These are phyloP conservation scores for Scedosporium aurantiacum DNA, from an alignment of 2,329 filamentous ascomycete species.

Conservation along the genomic window DNA sequence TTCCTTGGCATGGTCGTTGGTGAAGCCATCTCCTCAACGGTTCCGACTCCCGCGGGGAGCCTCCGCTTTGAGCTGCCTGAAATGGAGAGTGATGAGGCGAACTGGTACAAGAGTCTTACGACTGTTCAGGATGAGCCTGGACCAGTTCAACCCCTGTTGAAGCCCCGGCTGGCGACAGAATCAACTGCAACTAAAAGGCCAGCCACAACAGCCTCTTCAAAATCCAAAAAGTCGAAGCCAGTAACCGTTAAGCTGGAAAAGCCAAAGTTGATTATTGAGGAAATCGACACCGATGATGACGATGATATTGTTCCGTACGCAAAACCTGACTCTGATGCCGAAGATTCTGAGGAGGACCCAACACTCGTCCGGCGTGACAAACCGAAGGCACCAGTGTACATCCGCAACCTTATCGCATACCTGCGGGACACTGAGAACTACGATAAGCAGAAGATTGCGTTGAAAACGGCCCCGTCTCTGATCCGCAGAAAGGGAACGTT, in stretches of 20 bases:
- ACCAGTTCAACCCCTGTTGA: constrained; percentile 36
- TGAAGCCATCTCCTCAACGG: constrained; percentile 54
- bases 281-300: constrained; percentile 50
- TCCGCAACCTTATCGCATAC: constrained; percentile 70
- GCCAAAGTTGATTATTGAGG: constrained; percentile 48
- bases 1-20: constrained; percentile 85
- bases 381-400: constrained; percentile 75
- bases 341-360: constrained; percentile 89
- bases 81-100: constrained; percentile 58
- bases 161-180: constrained; percentile 9
- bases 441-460: constrained; percentile 70
- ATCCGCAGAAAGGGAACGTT: constrained; percentile 84
- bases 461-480: constrained; percentile 64
- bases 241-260: constrained; percentile 17
- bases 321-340: constrained; percentile 78
- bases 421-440: constrained; percentile 74
- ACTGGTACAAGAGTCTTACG: constrained; percentile 62
- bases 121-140: constrained; percentile 53
- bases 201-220: constrained; percentile 10
- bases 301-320: constrained; percentile 66
- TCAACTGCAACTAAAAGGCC: constrained; percentile 8
- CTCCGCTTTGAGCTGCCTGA: constrained; percentile 82
- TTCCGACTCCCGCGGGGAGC: constrained; percentile 56
- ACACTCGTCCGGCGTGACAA: constrained; percentile 78
- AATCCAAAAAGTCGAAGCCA: constrained; percentile 19